Conservation (phyloP, 345 rosid species). For the Camelina laxa region DNA sequence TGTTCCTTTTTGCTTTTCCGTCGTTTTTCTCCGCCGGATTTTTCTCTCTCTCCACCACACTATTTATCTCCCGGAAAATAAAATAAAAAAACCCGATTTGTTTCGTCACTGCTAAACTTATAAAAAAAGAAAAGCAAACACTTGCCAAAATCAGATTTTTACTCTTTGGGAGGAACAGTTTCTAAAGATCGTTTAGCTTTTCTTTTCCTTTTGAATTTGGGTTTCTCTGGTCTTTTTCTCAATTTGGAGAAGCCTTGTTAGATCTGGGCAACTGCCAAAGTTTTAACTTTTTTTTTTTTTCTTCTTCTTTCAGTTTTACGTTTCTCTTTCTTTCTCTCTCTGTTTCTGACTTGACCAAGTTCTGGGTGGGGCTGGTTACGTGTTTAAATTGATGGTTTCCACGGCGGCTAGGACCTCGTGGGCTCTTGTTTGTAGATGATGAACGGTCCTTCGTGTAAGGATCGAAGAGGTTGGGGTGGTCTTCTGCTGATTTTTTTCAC, state of each 20-base stretch:
- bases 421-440: constrained; percentile 56
- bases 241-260: constrained; percentile 27
- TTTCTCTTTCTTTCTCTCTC: not conserved
- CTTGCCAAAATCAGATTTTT: constrained; percentile 7
- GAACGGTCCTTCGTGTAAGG: constrained; percentile 78
- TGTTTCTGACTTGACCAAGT: not conserved
- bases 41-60: constrained; percentile 24
- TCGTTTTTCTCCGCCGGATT: constrained; percentile 45
- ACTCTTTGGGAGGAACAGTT: not conserved
- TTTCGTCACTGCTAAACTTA: not conserved
- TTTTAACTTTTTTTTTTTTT: constrained; percentile 2
- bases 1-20: constrained; percentile 30
- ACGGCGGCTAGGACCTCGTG: constrained; percentile 46
- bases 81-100: not conserved
- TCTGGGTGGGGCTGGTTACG: not conserved
- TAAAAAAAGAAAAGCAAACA: not conserved
- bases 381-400: constrained; percentile 48
- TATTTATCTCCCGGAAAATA: not conserved
- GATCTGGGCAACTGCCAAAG: constrained; percentile 41
- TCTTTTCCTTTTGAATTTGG: not conserved
- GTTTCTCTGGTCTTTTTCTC: not conserved
- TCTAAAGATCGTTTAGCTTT: constrained; percentile 29
- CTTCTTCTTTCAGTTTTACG: not conserved
- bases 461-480: constrained; percentile 82
- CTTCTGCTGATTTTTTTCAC: constrained; percentile 67